Evolutionary conservation across 768 basidiomycete genomes (phyloP), one percentile per base, ranked within the genome.

Genomic region (Mycena galericulata): DNA sequence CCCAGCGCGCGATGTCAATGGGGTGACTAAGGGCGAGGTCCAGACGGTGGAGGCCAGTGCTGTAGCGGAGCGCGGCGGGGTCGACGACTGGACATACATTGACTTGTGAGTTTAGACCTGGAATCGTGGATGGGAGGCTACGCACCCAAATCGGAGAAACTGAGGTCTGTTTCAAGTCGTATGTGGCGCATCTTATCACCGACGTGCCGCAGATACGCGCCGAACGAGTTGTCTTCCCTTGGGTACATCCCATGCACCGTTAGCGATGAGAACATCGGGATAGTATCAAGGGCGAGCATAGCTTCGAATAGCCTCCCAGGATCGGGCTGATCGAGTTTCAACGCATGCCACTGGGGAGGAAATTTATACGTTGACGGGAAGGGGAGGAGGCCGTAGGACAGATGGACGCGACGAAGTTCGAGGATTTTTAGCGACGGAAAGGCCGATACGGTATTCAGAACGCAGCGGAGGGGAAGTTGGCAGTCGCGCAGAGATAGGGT

Each of bases 21-120:
- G 4, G 2, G n/a, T 22, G 7, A 14, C 34, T 27, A 49, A 51
- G 51, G 3, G 43, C 56, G 2, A 66, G 30, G 3, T 59, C 50
- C 12, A 66, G 41, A 7, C 15, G 22, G 7, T 32, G 49, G 22
- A 66, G 57, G 7, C 50, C 50, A 3, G 50, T 66, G 45, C 65
- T 27, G 38, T 29, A 12, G 3, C 8, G 18, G 20, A 51, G 50
- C 7, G 7, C 18, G 1, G 2, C 17, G 8, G 50, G 29, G 5
- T 6, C 9, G 2, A 10, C 12, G 20, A 1, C 50, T 32, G 29
- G n/a, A 4, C 2, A 32, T 11, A 22, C 20, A 46, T 4, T 9
- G n/a, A 46, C 10, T 36, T n/a, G n/a, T n/a, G n/a, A 46, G 11
- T 5, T 46, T 46, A 46, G 20, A 46, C n/a, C 18, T 9, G 22